Percentiles rank a stretch among this genome's conserved stretches.
Evolutionary conservation across 2,329 filamentous ascomycete genomes (phyloP).

Genomic region (Colletotrichum limetticola): DNA sequence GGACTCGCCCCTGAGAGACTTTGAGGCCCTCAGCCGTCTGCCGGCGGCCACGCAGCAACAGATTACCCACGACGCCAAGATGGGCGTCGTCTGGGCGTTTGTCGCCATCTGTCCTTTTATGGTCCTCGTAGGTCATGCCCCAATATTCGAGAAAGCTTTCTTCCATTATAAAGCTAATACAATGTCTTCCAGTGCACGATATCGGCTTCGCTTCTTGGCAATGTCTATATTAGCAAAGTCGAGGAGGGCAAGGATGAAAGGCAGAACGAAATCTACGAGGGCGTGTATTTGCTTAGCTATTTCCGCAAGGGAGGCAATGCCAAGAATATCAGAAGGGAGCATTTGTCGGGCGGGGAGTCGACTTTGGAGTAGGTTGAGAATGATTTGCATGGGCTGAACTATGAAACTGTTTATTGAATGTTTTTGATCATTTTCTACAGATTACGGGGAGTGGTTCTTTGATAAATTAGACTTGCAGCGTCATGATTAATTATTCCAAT

Average conservation of each 20-base stretch:
- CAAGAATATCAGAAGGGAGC: not conserved
- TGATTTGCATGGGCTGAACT: not conserved
- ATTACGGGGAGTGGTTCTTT: not conserved
- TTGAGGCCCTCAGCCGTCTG: slow-evolving; percentile 49
- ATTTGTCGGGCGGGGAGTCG: not conserved
- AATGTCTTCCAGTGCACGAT: slow-evolving; percentile 39
- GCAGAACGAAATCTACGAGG: slow-evolving; percentile 42
- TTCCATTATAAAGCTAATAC: not conserved
- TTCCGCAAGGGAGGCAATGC: not conserved
- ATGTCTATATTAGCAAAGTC: slow-evolving; percentile 44
- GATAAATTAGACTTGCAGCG: not conserved
- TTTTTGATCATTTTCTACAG: not conserved
- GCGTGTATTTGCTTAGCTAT: slow-evolving; percentile 42
- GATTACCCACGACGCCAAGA: slow-evolving; percentile 56
- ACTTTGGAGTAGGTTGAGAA: not conserved
- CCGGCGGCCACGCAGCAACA: slow-evolving; percentile 46
- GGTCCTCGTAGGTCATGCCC: slow-evolving; percentile 46
- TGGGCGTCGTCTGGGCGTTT: slow-evolving; percentile 74
- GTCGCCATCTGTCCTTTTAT: slow-evolving; percentile 71
- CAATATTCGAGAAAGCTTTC: fast-evolving
- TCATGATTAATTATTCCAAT: not conserved
- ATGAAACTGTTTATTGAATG: not conserved
- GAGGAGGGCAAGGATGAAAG: slow-evolving; percentile 41
- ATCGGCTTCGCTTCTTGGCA: slow-evolving; percentile 43
- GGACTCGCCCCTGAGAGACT: slow-evolving; percentile 42